These are phyloP conservation scores for Yamadazyma insecticola DNA, from an alignment of 805 yeast species.

Conservation along the genomic window DNA sequence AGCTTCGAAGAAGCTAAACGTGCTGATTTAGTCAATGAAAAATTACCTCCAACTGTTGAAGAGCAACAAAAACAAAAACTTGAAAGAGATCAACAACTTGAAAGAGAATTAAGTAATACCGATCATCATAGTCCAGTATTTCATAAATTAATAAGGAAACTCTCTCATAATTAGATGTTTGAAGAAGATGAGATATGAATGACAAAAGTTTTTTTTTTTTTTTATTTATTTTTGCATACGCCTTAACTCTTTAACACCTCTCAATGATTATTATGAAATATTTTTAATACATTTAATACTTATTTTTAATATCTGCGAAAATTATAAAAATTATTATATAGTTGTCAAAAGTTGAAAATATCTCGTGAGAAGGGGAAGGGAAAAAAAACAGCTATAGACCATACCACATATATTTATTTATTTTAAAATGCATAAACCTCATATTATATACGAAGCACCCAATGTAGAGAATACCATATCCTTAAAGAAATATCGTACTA, in stretches of 20 bases:
- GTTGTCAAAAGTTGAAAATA: slow-evolving; percentile 2
- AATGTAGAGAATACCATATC: slow-evolving; percentile 39
- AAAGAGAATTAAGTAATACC: slow-evolving; percentile 27
- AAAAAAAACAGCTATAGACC: no score
- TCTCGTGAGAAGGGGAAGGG: no score
- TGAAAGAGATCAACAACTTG: slow-evolving; percentile 42
- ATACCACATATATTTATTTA: no score
- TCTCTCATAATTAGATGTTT: slow-evolving; percentile 14
- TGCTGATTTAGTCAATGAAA: slow-evolving; percentile 81
- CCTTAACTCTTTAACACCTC: no score
- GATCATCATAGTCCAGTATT: slow-evolving; percentile 31
- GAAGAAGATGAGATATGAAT: no score
- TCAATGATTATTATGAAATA: background rate
- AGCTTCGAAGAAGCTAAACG: slow-evolving; percentile 79
- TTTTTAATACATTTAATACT: background rate
- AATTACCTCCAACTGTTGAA: slow-evolving; percentile 75
- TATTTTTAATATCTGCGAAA: background rate
- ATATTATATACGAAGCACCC: slow-evolving; percentile 22
- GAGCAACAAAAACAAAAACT: slow-evolving; percentile 45
- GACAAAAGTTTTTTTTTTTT: no score
- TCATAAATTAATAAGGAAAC: slow-evolving; percentile 33
- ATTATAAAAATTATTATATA: background rate
- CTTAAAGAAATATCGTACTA: slow-evolving; percentile 24
- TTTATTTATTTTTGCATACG: no score
- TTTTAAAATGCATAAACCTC: no score